Percentiles rank a stretch among this genome's conserved stretches.
These are phyloP conservation scores for Aspergillus sp. DNA, from an alignment of 2,329 filamentous ascomycete genomes.

Conservation along the genomic window DNA sequence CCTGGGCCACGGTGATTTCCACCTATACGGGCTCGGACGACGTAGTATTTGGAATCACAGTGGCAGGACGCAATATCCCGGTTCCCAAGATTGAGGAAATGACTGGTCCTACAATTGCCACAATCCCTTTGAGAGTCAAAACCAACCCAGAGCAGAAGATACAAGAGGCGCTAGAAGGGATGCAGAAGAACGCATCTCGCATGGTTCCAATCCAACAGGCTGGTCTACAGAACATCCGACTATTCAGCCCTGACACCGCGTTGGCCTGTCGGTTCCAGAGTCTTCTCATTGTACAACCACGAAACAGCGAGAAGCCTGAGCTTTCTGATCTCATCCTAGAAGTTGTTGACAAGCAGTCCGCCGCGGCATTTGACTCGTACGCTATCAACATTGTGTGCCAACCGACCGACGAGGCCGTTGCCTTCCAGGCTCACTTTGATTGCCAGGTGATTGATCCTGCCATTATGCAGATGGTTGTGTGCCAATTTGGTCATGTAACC, in stretches of 20 bases:
- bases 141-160: slow-evolving; percentile 24
- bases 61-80: slow-evolving; percentile 1
- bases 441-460: neutral
- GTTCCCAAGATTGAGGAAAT: slow-evolving; percentile 5
- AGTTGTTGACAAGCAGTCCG: neutral
- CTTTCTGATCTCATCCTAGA: neutral
- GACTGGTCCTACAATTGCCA: slow-evolving; percentile 9
- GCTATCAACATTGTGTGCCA: neutral
- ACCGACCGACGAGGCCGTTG: neutral
- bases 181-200: slow-evolving; percentile 53
- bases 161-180: slow-evolving; percentile 50
- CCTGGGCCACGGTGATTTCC: slow-evolving; percentile 7
- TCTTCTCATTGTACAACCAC: slow-evolving; percentile 24
- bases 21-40: slow-evolving; percentile 2
- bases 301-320: neutral
- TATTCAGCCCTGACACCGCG: slow-evolving; percentile 45
- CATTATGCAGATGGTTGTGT: neutral
- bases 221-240: slow-evolving; percentile 48
- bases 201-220: slow-evolving; percentile 63
- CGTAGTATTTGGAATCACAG: slow-evolving; percentile 9
- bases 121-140: slow-evolving; percentile 4
- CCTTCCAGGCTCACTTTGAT: neutral
- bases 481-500: neutral
- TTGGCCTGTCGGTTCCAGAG: slow-evolving; percentile 43
- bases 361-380: neutral